phyloP scores from a whole-genome alignment of 192 early-diverging fungal genomes.

The Martensiomyces pterosporus region DNA sequence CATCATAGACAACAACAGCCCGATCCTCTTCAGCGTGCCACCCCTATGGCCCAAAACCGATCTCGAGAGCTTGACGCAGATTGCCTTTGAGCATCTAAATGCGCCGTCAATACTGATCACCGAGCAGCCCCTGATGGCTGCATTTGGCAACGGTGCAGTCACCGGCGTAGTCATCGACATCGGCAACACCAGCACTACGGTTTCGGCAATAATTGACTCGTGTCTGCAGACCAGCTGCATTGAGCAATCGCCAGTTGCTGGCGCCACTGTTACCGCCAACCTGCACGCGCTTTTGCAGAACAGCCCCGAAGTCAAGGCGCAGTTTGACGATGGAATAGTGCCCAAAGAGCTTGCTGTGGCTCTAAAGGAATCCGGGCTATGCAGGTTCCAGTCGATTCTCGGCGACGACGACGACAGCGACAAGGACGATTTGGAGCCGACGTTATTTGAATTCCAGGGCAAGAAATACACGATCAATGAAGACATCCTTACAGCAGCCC shows the following conservation, averaged over 20 bases:
- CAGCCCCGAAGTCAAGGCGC: constrained; percentile 44
- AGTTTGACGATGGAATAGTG: constrained; percentile 50
- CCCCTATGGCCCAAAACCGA: constrained; percentile 76
- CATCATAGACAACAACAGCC: constrained; percentile 68
- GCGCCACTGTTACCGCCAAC: constrained; percentile 60
- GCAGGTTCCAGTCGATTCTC: constrained; percentile 16
- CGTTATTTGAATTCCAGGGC: constrained; percentile 57
- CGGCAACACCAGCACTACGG: constrained; percentile 77
- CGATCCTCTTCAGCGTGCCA: constrained; percentile 78
- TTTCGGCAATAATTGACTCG: constrained; percentile 80
- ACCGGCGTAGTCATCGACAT: constrained; percentile 89
- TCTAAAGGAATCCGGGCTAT: constrained; percentile 55
- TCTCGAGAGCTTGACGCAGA: constrained; percentile 73
- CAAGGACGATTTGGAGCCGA: constrained; percentile 16
- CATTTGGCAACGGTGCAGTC: constrained; percentile 72
- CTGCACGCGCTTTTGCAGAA: constrained; percentile 58
- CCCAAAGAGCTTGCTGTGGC: constrained; percentile 54
- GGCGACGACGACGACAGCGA: constrained; percentile 10
- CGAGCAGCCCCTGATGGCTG: constrained; percentile 77
- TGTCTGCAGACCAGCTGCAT: constrained; percentile 57
- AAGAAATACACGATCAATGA: constrained; percentile 43
- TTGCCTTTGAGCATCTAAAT: constrained; percentile 92
- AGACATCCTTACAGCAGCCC: constrained; percentile 17
- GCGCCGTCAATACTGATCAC: constrained; percentile 74
- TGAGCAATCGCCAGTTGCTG: constrained; percentile 64